Conservation (phyloP, 163 green algal genomes). For the Chlorella variabilis region DNA sequence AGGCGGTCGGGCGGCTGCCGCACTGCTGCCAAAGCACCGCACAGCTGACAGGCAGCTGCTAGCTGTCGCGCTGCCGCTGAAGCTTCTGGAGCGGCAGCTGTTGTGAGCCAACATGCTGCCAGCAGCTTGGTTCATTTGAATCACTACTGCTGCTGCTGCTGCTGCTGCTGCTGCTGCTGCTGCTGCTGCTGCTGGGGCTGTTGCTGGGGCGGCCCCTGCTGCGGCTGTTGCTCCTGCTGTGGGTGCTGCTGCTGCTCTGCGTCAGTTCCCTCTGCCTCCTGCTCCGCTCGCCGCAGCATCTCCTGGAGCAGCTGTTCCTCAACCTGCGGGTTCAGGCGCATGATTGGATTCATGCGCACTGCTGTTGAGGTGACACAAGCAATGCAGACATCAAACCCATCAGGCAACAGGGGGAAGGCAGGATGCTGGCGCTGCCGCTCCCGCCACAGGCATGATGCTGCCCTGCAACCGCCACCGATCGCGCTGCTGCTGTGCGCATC, state of each 20-base stretch:
- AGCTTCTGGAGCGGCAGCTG: too few species aligned
- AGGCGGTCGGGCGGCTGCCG: too few species aligned
- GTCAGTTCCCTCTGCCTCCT: background rate
- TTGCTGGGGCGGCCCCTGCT: background rate
- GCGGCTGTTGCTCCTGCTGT: background rate
- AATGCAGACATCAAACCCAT: background rate
- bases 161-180: background rate
- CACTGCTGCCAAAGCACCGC: too few species aligned
- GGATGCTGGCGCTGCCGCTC: background rate
- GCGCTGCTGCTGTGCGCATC: too few species aligned
- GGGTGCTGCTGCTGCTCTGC: background rate
- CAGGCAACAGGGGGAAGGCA: background rate
- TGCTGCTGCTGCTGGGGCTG: background rate
- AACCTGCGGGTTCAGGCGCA: constrained; percentile 12
- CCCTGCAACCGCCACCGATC: too few species aligned
- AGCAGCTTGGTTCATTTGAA: too few species aligned
- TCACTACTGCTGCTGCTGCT: background rate
- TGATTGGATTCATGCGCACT: background rate
- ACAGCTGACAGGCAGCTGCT: too few species aligned
- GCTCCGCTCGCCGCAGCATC: constrained; percentile 27
- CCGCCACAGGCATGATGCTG: too few species aligned
- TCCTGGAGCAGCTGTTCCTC: constrained; percentile 42
- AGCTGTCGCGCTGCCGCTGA: too few species aligned
- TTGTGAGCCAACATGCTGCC: too few species aligned
- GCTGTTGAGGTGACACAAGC: background rate